These are phyloP conservation scores for Talaromyces piceae DNA, from an alignment of 2,329 filamentous ascomycete genomes.

Conservation along the genomic window DNA sequence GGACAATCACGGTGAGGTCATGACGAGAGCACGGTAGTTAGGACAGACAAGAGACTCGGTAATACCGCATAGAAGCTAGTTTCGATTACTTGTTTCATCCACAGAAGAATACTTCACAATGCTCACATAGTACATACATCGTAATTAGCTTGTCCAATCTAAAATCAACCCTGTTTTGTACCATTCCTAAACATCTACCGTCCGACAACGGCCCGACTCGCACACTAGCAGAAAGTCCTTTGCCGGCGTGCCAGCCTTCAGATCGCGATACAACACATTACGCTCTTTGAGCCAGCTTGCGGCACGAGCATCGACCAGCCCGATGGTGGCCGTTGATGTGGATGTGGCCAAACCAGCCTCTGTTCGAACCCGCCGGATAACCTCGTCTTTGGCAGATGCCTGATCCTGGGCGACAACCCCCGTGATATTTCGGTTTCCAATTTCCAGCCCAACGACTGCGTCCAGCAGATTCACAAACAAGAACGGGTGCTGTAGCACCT, in stretches of 20 bases:
- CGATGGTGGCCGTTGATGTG: conserved; percentile 25
- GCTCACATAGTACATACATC: too few relatives aligned
- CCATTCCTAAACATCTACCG: conserved; percentile 23
- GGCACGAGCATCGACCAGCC: conserved; percentile 32
- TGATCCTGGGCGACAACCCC: conserved; percentile 37
- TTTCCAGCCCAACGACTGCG: conserved; percentile 63
- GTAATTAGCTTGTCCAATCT: too few relatives aligned
- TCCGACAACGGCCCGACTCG: conserved; percentile 29
- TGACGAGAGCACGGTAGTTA: too few relatives aligned
- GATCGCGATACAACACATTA: conserved; percentile 30
- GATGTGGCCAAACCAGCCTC: conserved; percentile 26
- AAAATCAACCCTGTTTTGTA: too few relatives aligned
- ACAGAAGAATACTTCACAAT: too few relatives aligned
- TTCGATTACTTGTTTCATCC: too few relatives aligned
- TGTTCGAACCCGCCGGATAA: conserved; percentile 26
- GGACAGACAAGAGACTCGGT: too few relatives aligned
- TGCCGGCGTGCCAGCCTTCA: conserved; percentile 24
- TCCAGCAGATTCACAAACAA: conserved; percentile 76
- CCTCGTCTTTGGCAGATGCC: conserved; percentile 21
- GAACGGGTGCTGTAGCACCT: conserved; percentile 89
- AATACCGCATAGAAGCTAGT: too few relatives aligned
- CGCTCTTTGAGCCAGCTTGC: conserved; percentile 32
- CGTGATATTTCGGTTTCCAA: conserved; percentile 59
- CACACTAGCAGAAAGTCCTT: conserved; percentile 35
- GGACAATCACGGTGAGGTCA: too few relatives aligned